Base-by-base conservation (phyloP, 2,329 filamentous ascomycete species). In the Pseudonectria buxi region DNA sequence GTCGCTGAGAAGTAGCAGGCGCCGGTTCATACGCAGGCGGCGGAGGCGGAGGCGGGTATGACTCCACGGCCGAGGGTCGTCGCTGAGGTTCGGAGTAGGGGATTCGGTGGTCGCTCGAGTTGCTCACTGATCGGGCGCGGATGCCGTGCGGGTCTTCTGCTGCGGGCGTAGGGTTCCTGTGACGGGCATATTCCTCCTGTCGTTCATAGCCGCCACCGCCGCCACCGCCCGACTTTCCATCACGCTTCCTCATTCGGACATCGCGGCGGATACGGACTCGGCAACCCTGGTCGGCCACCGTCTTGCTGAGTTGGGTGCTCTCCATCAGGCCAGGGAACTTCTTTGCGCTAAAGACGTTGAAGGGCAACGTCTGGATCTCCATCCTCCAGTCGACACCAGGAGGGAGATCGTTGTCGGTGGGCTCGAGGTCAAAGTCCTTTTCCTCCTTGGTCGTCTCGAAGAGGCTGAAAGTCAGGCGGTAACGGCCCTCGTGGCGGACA, bases 311-410 rank as follows among this genome's bases (percentile, higher is more conserved):
- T 10, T 76, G 69, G 0, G 92, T 98, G 65, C 88, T 95, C 60
- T 92, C 86, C 29, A 85, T 83, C 40, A 96, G 69, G 13, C 90
- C 92, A 12, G 92, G 92, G 66, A 98, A 98, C 68, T 95, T 96
- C 79, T 96, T 98, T 33, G 92, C 92, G 51, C 89, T 95, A 68
- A 76, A 96, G 28, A 96, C 92, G 32, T 78, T 81, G 60, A 98
- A 96, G 0, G 86, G 79, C 10, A 74, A 66, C 0, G 92, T 94
- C 68, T 90, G 88, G 52, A 95, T 84, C 60, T 95, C 87, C 65
- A 95, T 77, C 35, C 89, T 77, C 66, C 87, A 90, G 54, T 88
- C 83, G 45, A 94, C 85, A 39, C 62, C 63, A 0, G 55, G 55
- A 4, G 57, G 56, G n/a, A 83, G 63, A 52, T 72, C 60, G 56